A percentile compares a stretch with the other conserved stretches of the same genome.
phyloP scores from a whole-genome alignment of 768 basidiomycete species.

The Suillus tomentosus region DNA sequence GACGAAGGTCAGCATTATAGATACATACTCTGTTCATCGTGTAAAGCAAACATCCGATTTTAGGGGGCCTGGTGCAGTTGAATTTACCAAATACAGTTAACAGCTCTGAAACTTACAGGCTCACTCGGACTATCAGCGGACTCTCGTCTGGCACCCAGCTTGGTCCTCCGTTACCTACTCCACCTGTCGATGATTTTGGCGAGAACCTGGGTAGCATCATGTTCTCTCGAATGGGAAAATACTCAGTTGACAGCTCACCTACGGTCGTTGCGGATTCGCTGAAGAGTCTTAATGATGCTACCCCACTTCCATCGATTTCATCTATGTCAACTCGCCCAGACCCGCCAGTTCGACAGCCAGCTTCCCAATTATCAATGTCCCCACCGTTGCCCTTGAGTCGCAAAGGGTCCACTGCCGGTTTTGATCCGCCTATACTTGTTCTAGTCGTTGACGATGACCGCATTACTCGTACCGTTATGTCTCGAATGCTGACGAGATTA shows the following conservation, averaged over 20 bases:
- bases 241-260: slow-evolving; percentile 9
- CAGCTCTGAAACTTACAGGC: slow-evolving; percentile 32
- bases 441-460: slow-evolving; percentile 85
- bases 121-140: slow-evolving; percentile 47
- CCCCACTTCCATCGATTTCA: slow-evolving; percentile 4
- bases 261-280: slow-evolving; percentile 12
- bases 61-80: slow-evolving; percentile 62
- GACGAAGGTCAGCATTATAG: slow-evolving; percentile 48
- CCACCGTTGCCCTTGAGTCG: slow-evolving; percentile 16
- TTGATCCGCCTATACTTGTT: slow-evolving; percentile 60
- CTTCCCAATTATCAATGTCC: slow-evolving; percentile 10
- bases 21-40: not conserved
- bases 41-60: slow-evolving; percentile 1
- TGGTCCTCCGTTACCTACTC: slow-evolving; percentile 22
- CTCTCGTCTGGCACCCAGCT: slow-evolving; percentile 40
- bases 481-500: slow-evolving; percentile 71
- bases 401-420: slow-evolving; percentile 21
- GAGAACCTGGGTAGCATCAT: not conserved
- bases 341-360: not conserved
- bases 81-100: slow-evolving; percentile 43
- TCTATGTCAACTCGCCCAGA: slow-evolving; percentile 13
- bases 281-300: slow-evolving; percentile 4
- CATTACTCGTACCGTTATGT: slow-evolving; percentile 81
- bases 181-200: slow-evolving; percentile 9
- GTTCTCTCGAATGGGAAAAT: slow-evolving; percentile 6